These are phyloP conservation scores for Lachancea waltii DNA, from an alignment of 805 yeast species.

Conservation along the genomic window DNA sequence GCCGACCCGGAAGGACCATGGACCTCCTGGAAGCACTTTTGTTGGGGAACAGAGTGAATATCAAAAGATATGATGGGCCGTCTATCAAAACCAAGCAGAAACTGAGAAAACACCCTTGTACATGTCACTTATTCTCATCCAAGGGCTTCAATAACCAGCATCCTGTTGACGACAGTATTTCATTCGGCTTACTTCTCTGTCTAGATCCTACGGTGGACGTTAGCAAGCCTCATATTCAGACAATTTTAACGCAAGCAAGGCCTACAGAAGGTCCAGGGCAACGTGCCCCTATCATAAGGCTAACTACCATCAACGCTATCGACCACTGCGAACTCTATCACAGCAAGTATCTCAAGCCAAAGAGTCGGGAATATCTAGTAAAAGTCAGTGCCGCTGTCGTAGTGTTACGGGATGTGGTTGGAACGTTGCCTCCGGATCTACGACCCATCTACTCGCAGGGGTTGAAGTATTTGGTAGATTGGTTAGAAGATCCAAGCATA, in stretches of 20 bases:
- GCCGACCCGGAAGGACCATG: slow-evolving; percentile 59
- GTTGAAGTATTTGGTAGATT: slow-evolving; percentile 52
- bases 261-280: slow-evolving; percentile 20
- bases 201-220: slow-evolving; percentile 57
- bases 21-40: slow-evolving; percentile 71
- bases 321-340: slow-evolving; percentile 69
- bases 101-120: slow-evolving; percentile 24
- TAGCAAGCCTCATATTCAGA: slow-evolving; percentile 28
- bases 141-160: slow-evolving; percentile 11
- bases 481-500: slow-evolving; percentile 43
- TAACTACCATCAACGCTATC: slow-evolving; percentile 72
- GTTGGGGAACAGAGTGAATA: slow-evolving; percentile 50
- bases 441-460: slow-evolving; percentile 67
- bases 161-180: slow-evolving; percentile 20
- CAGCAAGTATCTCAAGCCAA: slow-evolving; percentile 29
- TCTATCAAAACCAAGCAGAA: slow-evolving; percentile 42
- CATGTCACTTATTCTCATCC: slow-evolving; percentile 43
- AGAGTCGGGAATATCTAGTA: slow-evolving; percentile 44
- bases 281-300: slow-evolving; percentile 53
- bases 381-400: slow-evolving; percentile 77
- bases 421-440: slow-evolving; percentile 72
- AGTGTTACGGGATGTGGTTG: slow-evolving; percentile 73
- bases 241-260: slow-evolving; percentile 25
- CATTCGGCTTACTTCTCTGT: slow-evolving; percentile 55
- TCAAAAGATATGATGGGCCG: slow-evolving; percentile 57